These are phyloP conservation scores for Coleophoma eucalyptorum DNA, from an alignment of 2,329 filamentous ascomycete genomes.

Conservation along the genomic window DNA sequence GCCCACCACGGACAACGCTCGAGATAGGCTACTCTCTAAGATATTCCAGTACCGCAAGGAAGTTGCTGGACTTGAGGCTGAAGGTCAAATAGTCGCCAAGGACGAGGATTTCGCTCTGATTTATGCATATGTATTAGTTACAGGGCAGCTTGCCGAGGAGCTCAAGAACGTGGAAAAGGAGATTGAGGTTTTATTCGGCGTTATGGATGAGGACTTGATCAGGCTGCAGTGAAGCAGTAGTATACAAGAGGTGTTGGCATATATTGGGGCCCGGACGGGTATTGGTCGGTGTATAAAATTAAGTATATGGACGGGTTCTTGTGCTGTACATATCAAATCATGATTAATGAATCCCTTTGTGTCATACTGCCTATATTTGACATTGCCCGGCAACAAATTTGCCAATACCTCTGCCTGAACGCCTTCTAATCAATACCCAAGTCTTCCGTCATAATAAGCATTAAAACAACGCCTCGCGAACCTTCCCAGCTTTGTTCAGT, in stretches of 20 bases:
- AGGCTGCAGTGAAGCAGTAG: slow-evolving; percentile 41
- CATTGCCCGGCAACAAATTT: neutral
- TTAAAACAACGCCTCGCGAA: slow-evolving; percentile 25
- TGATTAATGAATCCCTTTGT: neutral
- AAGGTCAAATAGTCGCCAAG: slow-evolving; percentile 37
- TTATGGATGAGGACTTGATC: slow-evolving; percentile 56
- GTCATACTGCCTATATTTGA: neutral
- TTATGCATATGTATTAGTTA: slow-evolving; percentile 81
- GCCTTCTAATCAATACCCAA: neutral
- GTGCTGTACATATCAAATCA: neutral
- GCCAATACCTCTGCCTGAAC: neutral
- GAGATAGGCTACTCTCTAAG: slow-evolving; percentile 80
- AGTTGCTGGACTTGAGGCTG: slow-evolving; percentile 14
- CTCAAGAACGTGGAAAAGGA: slow-evolving; percentile 56
- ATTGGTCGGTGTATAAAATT: neutral
- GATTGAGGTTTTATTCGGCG: slow-evolving; percentile 60
- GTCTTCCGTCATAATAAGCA: too few relatives aligned
- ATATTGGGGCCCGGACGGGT: neutral
- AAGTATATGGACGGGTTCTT: neutral
- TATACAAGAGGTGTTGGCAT: neutral
- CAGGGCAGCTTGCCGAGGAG: slow-evolving; percentile 63
- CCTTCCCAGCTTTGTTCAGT: slow-evolving; percentile 19
- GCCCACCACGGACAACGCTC: slow-evolving; percentile 74
- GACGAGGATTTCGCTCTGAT: slow-evolving; percentile 86
- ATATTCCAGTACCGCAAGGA: slow-evolving; percentile 68